Evolutionary conservation across 2,329 filamentous ascomycete species (phyloP).

Genomic region (Penicillium sp.): DNA sequence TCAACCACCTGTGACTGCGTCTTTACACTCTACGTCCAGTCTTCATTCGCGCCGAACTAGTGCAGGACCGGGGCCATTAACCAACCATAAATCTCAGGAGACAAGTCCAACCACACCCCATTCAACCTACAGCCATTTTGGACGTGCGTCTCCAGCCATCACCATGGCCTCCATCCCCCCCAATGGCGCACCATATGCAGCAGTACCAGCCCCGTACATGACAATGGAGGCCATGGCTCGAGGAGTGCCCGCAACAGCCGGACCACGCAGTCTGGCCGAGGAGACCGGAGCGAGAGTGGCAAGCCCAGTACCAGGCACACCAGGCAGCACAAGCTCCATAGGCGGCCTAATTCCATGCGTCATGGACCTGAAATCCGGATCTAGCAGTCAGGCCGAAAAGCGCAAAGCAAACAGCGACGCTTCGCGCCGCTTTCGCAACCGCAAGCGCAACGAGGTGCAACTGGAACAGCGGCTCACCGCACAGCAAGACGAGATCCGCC

Average conservation of each 20-base stretch:
- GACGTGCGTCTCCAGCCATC: constrained; percentile 32
- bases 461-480: constrained; percentile 39
- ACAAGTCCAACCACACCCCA: constrained; percentile 37
- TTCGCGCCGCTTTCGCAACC: constrained; percentile 42
- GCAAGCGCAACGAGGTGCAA: constrained; percentile 42
- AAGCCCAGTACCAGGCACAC: constrained; percentile 5
- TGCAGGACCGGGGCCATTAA: constrained; percentile 27
- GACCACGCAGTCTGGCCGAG: constrained; percentile 20
- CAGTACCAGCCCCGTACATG: constrained; percentile 24
- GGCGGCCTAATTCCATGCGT: constrained; percentile 38
- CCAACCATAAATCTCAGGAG: constrained; percentile 35
- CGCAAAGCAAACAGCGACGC: constrained; percentile 45
- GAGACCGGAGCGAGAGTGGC: constrained; percentile 9
- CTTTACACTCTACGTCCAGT: constrained; percentile 35
- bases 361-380: constrained; percentile 43
- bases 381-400: constrained; percentile 42
- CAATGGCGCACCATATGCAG: constrained; percentile 17
- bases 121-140: constrained; percentile 32
- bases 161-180: constrained; percentile 21
- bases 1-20: constrained; percentile 17
- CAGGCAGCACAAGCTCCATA: constrained; percentile 13
- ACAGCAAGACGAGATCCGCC: constrained; percentile 39
- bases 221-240: constrained; percentile 29
- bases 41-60: constrained; percentile 35
- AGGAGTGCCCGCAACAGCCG: constrained; percentile 22